A percentile compares a stretch with the other conserved stretches of the same genome.
Conservation (phyloP, 2,329 filamentous ascomycete species). For the Diplocarpon rosae region DNA sequence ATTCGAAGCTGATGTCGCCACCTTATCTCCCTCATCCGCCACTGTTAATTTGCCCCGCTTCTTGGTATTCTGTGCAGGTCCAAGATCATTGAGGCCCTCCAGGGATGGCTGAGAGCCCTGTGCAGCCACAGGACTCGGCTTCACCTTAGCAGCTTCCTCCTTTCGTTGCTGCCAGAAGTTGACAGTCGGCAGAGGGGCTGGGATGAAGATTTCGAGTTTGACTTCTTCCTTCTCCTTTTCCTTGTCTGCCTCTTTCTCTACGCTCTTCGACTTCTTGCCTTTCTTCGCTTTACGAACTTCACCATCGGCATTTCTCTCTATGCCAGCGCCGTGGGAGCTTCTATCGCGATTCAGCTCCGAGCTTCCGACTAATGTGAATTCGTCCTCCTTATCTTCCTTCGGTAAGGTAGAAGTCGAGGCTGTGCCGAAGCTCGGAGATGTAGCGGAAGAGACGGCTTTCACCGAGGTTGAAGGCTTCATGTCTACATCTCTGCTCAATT, state of each 20-base stretch:
- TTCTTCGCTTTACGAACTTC: constrained; percentile 25
- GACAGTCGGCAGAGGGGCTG: constrained; percentile 71
- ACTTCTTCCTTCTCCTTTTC: constrained; percentile 51
- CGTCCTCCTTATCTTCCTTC: constrained; percentile 38
- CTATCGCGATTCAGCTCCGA: constrained; percentile 58
- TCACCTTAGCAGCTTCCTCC: constrained; percentile 46
- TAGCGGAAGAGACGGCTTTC: constrained; percentile 29
- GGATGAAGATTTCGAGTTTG: constrained; percentile 50
- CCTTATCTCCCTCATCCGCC: constrained; percentile 31
- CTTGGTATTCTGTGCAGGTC: constrained; percentile 23
- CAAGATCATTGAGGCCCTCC: constrained; percentile 18
- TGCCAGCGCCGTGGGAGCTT: constrained; percentile 52
- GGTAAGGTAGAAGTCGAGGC: constrained; percentile 39
- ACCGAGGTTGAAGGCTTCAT: constrained; percentile 15
- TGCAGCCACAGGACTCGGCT: constrained; percentile 21
- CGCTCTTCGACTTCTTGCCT: constrained; percentile 25
- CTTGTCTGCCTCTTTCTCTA: constrained; percentile 36
- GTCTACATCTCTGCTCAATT: constrained; percentile 14
- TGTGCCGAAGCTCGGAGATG: constrained; percentile 44
- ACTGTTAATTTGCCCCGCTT: constrained; percentile 30
- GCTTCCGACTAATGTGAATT: constrained; percentile 50
- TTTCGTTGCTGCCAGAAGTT: constrained; percentile 82
- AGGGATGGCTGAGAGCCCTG: constrained; percentile 9
- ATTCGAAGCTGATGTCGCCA: constrained; percentile 20
- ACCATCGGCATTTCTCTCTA: constrained; percentile 47